phyloP scores from a whole-genome alignment of 2,329 filamentous ascomycete genomes.

The Alternaria panax region DNA sequence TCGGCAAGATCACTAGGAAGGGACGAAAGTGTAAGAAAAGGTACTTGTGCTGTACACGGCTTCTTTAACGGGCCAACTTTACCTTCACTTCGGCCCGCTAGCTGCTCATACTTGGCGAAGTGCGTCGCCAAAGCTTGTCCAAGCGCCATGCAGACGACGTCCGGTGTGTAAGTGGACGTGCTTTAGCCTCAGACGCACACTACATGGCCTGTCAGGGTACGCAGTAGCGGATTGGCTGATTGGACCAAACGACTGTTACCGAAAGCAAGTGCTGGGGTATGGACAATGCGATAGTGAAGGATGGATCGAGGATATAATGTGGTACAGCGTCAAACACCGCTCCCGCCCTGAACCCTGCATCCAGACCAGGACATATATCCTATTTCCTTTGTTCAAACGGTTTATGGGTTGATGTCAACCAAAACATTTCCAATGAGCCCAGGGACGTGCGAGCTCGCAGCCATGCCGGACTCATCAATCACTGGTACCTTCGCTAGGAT shows the following conservation, averaged over 20 bases:
- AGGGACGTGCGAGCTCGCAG: slow-evolving; percentile 17
- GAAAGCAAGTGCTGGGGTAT: slow-evolving; percentile 28
- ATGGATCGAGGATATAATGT: slow-evolving; percentile 46
- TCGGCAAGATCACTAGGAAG: slow-evolving; percentile 4
- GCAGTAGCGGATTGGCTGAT: slow-evolving; percentile 23
- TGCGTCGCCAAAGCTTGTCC: slow-evolving; percentile 42
- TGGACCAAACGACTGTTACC: slow-evolving; percentile 31
- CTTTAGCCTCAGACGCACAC: slow-evolving; percentile 37
- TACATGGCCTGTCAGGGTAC: slow-evolving; percentile 33
- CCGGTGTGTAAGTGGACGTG: slow-evolving; percentile 39
- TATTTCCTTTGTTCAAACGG: slow-evolving; percentile 21
- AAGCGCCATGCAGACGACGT: slow-evolving; percentile 40
- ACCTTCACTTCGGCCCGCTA: slow-evolving; percentile 31
- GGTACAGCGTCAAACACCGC: slow-evolving; percentile 45
- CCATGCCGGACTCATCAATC: slow-evolving; percentile 13
- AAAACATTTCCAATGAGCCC: slow-evolving; percentile 28
- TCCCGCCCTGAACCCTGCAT: slow-evolving; percentile 41
- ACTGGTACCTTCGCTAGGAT: not conserved
- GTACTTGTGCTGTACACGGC: slow-evolving; percentile 24
- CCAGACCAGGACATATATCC: slow-evolving; percentile 17
- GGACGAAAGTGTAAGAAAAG: slow-evolving; percentile 18
- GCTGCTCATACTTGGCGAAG: slow-evolving; percentile 33
- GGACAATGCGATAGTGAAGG: slow-evolving; percentile 33
- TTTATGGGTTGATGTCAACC: slow-evolving; percentile 3
- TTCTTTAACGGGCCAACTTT: slow-evolving; percentile 26